These are phyloP conservation scores for Desmodesmus armatus DNA, from an alignment of 139 green algal species.

Conservation along the genomic window DNA sequence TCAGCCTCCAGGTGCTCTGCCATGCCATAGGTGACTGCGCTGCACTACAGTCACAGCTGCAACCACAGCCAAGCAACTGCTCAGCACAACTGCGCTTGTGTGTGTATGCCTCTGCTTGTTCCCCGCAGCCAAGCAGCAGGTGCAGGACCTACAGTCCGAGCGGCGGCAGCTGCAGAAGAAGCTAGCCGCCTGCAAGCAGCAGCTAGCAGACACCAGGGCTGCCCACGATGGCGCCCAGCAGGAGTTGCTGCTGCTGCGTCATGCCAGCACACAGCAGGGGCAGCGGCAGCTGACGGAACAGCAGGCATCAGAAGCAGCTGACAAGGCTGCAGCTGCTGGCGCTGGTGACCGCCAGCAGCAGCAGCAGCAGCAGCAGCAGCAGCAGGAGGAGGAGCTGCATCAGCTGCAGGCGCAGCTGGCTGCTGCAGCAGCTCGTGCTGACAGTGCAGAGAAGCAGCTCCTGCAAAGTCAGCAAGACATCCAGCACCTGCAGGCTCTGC, in stretches of 20 bases:
- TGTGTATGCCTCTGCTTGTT: background rate
- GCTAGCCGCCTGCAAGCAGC: conserved; percentile 43
- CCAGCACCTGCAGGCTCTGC: conserved; percentile 27
- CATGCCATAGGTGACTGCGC: no score
- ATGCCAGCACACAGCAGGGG: background rate
- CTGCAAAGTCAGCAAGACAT: conserved; percentile 1
- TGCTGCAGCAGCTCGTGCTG: no score
- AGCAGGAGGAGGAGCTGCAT: background rate
- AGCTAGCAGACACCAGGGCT: background rate
- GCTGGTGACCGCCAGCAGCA: background rate
- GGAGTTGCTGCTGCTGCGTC: background rate
- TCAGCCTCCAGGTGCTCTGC: no score
- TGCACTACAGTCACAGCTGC: no score
- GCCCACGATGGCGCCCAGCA: background rate
- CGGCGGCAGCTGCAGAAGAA: conserved; percentile 47
- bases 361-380: background rate
- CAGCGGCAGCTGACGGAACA: background rate
- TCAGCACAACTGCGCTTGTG: background rate
- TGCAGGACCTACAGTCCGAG: conserved; percentile 31
- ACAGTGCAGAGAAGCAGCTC: background rate
- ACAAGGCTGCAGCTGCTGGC: background rate
- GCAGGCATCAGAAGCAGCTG: background rate
- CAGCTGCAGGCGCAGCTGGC: background rate
- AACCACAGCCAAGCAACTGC: no score
- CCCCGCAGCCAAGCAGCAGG: conserved; percentile 32